Base-by-base conservation (phyloP, 176 grass and related monocot species). In the Thinopyrum elongatum region DNA sequence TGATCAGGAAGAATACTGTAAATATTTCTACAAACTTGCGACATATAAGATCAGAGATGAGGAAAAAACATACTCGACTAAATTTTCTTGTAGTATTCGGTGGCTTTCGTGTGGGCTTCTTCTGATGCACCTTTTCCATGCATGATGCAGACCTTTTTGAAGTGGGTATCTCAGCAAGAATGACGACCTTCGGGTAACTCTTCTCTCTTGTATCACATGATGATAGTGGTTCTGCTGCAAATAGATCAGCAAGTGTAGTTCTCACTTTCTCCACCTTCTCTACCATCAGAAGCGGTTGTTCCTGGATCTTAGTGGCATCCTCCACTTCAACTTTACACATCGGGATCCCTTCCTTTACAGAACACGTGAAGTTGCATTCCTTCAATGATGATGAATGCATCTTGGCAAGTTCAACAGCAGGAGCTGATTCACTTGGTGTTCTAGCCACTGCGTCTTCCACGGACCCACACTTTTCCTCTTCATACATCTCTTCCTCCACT, bases 201-300 rank as follows among this genome's bases (percentile, higher is more conserved):
- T 79, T 88, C 46, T 89, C 78, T 63, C 29, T 76, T 68, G 44
- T 36, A 83, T 80, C 70, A 79, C 49, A 84, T 78, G 49, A 74
- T 35, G 86, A 80, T 34, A 92, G 67, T 26, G 69, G 81, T 39
- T 98, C 96, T 17, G 93, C 96, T 26, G 96, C 96, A 77, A 98
- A 98, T 49, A 98, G 86, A 76, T 98, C 96, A 35, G 96, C 96
- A 41, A 98, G 93, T 67, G 96, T 95, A 62, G 92, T 98, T 91
- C 95, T 93, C 19, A 75, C 88, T 84, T 88, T 91, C 80, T 95
- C 90, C 86, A 62, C 83, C 60, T 86, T 94, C 80, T 90, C 87
- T 82, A 79, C 77, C 89, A 92, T 90, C 82, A 98, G 76, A 67
- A 98, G 87, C 10, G 96, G 96, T 21, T 17, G 80, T 86, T 98